phyloP scores from a whole-genome alignment of 257 asterid genomes.

The Solanum dulcamara region DNA sequence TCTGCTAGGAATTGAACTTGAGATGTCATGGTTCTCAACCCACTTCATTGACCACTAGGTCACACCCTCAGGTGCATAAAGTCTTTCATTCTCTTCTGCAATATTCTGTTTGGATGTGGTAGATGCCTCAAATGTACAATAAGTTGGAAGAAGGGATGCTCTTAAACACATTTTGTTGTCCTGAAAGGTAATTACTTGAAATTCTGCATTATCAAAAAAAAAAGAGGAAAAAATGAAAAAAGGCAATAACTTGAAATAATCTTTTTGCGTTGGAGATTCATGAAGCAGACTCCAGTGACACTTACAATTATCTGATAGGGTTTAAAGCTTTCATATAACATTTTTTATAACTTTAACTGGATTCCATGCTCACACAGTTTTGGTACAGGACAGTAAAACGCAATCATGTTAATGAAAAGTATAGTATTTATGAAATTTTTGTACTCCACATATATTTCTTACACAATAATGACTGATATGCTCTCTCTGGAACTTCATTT shows the following conservation, averaged over 20 bases:
- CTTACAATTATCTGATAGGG: not conserved
- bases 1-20: not conserved
- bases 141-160: not conserved
- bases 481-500: conserved; percentile 2
- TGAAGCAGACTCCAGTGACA: not conserved
- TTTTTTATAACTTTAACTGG: not conserved
- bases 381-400: not conserved
- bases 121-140: not conserved
- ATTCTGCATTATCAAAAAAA: not conserved
- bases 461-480: not conserved
- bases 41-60: not conserved
- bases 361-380: not conserved
- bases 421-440: not conserved
- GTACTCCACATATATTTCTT: not conserved
- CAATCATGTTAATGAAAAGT: not conserved
- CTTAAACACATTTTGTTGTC: not conserved
- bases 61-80: not conserved
- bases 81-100: not conserved
- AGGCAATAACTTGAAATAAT: not conserved
- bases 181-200: not conserved
- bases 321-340: not conserved
- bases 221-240: not conserved
- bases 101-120: not conserved
- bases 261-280: not conserved
- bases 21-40: not conserved